Evolutionary conservation across 129 eudicot species (phyloP).

Genomic region (Flaveria robusta): DNA sequence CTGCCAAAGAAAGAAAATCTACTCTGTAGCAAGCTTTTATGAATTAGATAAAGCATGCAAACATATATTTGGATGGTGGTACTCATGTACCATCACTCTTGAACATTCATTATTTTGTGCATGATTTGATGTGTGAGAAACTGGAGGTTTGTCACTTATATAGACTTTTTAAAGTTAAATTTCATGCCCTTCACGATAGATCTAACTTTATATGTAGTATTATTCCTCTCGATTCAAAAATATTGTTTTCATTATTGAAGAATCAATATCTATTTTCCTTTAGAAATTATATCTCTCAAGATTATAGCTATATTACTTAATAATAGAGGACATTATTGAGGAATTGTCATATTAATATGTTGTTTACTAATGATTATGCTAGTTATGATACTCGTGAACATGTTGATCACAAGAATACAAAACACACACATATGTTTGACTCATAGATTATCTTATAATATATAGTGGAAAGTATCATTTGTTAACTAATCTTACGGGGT

Average conservation of each 20-base stretch:
- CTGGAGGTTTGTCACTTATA: slow-evolving; percentile 40
- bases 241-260: slow-evolving; percentile 1
- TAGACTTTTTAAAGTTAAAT: slow-evolving; percentile 38
- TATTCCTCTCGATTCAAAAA: not conserved
- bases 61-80: not conserved
- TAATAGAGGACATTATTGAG: no score
- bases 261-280: not conserved
- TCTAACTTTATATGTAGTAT: slow-evolving; percentile 36
- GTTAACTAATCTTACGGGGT: no score
- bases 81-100: slow-evolving; percentile 22
- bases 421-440: no score
- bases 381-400: not conserved
- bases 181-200: slow-evolving; percentile 34
- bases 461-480: no score
- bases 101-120: slow-evolving; percentile 17
- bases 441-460: no score
- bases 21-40: not conserved
- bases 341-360: not conserved
- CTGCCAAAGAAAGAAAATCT: slow-evolving; percentile 15
- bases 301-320: not conserved
- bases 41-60: slow-evolving; percentile 4
- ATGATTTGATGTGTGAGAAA: slow-evolving; percentile 43
- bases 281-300: not conserved
- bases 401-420: not conserved
- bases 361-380: not conserved